Base-by-base conservation (phyloP, 2,329 filamentous ascomycete genomes). In the Neopestalotiopsis rosae region DNA sequence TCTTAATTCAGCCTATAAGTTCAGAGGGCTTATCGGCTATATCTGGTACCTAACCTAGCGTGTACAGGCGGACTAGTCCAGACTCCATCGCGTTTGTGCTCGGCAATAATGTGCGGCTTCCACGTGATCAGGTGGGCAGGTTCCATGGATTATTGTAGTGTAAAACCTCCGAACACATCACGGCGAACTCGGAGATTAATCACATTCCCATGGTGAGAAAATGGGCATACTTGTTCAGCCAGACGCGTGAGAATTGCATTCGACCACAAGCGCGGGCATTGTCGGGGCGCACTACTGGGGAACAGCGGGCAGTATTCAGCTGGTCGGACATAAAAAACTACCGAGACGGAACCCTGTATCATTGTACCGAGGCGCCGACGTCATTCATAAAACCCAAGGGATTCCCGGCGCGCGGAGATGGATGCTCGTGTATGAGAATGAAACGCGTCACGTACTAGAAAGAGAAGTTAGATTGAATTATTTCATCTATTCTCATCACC, bases 301-400 rank as follows among this genome's bases (percentile, higher is more conserved):
- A 52, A 52, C n/a, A 52, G 45, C n/a, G n/a, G 45, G 14, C 45
- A 20, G 45, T n/a, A 17, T 52, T n/a, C n/a, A 52, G 45, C 45
- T 45, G 17, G 32, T 61, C 59, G 59, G 59, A 9, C 59, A 40
- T 34, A 40, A 20, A 61, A 34, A 34, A 34, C 17, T 34, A 61
- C 28, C 28, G 59, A 34, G 59, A 34, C 59, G n/a, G 7, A 20
- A 34, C n/a, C 59, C 32, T 34, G 30, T 9, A 61, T 34, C 30
- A 40, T 61, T 56, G 20, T 65, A 20, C 63, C 63, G 63, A 65
- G 45, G 63, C 49, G 45, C 63, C 63, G 45, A 65, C 63, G 63
- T 65, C 63, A 65, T 65, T 20, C 38, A 65, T 65, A 65, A 65
- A 65, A 57, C 45, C 42, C 24, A 56, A 14, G 24, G 28, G 30